Conservation (phyloP, 148 eudicot genomes). For the Rhododendron mucronatum region DNA sequence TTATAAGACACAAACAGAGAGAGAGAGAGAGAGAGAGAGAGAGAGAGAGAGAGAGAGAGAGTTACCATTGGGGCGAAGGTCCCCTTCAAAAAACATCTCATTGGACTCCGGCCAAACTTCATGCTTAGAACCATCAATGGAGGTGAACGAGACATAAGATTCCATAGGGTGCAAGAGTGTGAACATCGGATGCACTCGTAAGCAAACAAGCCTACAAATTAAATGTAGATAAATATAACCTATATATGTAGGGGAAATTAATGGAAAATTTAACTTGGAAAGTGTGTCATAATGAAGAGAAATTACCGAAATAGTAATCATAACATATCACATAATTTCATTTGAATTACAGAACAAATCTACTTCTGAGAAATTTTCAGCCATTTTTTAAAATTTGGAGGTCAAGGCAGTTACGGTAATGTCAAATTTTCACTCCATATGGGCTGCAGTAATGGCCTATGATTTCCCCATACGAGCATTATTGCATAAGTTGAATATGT, state of each 20-base stretch:
- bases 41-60: slow-evolving; percentile 7
- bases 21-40: background rate
- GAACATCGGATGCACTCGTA: slow-evolving; percentile 88
- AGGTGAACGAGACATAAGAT: slow-evolving; percentile 57
- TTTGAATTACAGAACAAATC: background rate
- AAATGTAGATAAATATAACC: background rate
- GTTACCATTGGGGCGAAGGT: slow-evolving; percentile 75
- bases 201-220: slow-evolving; percentile 82
- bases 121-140: slow-evolving; percentile 76
- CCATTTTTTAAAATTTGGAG: background rate
- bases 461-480: background rate
- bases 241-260: background rate
- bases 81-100: slow-evolving; percentile 70
- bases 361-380: background rate
- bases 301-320: background rate
- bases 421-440: background rate
- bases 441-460: background rate
- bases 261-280: background rate
- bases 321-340: background rate
- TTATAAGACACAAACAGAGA: background rate
- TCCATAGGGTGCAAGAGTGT: slow-evolving; percentile 57
- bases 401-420: background rate
- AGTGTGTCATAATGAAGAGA: background rate
- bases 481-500: background rate
- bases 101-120: slow-evolving; percentile 67